A percentile compares a stretch with the other conserved stretches of the same genome.
phyloP scores from a whole-genome alignment of 2,329 filamentous ascomycete genomes.

The Sphaerulina populicola region DNA sequence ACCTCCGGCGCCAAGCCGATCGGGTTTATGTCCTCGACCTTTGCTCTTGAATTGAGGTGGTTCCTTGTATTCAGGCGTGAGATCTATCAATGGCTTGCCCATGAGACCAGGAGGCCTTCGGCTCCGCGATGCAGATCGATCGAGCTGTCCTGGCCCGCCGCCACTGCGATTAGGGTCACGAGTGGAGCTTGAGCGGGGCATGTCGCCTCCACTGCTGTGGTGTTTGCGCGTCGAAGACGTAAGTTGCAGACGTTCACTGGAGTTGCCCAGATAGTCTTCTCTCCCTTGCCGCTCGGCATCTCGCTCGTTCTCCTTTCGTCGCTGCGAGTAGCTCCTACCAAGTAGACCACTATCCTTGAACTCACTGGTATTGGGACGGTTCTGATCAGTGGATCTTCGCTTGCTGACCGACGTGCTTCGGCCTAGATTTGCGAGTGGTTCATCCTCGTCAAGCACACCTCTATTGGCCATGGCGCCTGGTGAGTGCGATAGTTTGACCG shows the following conservation, averaged over 20 bases:
- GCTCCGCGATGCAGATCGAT: conserved; percentile 40
- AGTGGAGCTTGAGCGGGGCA: conserved; percentile 17
- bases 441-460: conserved; percentile 29
- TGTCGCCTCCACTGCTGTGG: conserved; percentile 13
- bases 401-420: conserved; percentile 18
- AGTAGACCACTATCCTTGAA: conserved; percentile 44
- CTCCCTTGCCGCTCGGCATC: conserved; percentile 30
- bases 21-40: conserved; percentile 42
- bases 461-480: conserved; percentile 21
- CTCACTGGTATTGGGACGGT: conserved; percentile 28
- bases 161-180: conserved; percentile 13
- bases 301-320: conserved; percentile 34
- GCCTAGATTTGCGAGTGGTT: conserved; percentile 30
- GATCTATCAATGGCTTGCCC: conserved; percentile 56
- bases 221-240: conserved; percentile 11
- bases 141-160: conserved; percentile 33
- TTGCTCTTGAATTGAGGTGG: conserved; percentile 52
- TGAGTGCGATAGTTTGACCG: conserved; percentile 32
- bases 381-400: conserved; percentile 21
- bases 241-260: conserved; percentile 13
- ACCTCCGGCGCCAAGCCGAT: conserved; percentile 32
- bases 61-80: conserved; percentile 57
- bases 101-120: conserved; percentile 30
- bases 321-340: conserved; percentile 44
- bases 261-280: conserved; percentile 11